Base-by-base conservation (phyloP, 2,329 filamentous ascomycete genomes). In the Ophiostoma himal-ulmi region DNA sequence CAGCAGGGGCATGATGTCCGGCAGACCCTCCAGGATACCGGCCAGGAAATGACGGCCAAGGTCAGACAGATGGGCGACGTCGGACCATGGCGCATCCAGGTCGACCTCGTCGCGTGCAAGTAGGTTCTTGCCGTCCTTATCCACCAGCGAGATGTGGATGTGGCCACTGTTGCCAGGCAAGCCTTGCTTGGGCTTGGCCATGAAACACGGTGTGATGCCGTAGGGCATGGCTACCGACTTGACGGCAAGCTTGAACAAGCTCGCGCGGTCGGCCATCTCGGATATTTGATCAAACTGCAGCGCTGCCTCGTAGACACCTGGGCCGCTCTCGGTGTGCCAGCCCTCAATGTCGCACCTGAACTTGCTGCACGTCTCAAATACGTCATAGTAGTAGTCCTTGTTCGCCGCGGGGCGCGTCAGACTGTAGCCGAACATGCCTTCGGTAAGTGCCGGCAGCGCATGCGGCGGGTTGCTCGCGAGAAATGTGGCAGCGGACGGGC, bases 341-440 rank as follows among this genome's bases (percentile, higher is more conserved):
- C 94, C 93, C 79, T 97, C 94, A 67, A 97, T 91, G 73, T 90
- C 86, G 77, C 92, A 95, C 57, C 85, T 82, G 81, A 97, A 96
- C 72, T 88, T 83, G 74, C 86, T 84, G 81, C 93, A 96, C 0
- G 90, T 86, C 74, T 96, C 88, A 79, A 92, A 97, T 68, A 97
- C 86, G 65, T 90, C 88, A 78, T 97, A 97, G 81, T 91, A 97
- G 81, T 94, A 97, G 60, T 95, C 92, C 80, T 96, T 89, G 79
- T 97, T 97, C 77, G 96, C 92, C 1, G 94, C 87, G 0, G 94
- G 91, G 30, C 93, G 85, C 11, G 92, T 96, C 74, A 97, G 83
- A 73, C 92, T 95, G 82, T 97, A 97, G 71, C 93, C 94, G 76
- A 97, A 97, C 94, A 97, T 97, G 77, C 94, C 94, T 77, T 96